Evolutionary conservation across 768 basidiomycete genomes (phyloP).

Genomic region (Russula compacta): DNA sequence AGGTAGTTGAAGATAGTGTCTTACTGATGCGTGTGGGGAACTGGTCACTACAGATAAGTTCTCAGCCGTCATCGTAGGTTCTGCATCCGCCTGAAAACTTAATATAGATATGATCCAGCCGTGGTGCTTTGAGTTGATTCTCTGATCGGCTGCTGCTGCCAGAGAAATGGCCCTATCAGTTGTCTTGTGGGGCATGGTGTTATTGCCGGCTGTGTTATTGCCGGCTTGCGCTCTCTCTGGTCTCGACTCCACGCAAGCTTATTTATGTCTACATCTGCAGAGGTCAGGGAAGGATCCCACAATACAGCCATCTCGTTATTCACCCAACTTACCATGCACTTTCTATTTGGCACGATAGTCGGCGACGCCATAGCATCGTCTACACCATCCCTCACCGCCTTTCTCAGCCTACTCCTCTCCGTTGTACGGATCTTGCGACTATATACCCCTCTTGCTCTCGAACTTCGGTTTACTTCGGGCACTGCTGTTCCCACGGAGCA

Average conservation of each 20-base stretch:
- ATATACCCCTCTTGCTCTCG: constrained; percentile 1
- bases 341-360: constrained; percentile 1
- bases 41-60: not conserved
- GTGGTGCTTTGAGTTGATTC: too few species aligned
- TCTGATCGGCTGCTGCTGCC: not conserved
- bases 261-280: not conserved
- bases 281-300: not conserved
- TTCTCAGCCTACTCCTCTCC: constrained; percentile 3
- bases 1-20: not conserved
- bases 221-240: not conserved
- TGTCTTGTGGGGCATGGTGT: not conserved
- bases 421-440: not conserved
- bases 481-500: not conserved
- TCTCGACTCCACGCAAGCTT: not conserved
- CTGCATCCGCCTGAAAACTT: not conserved
- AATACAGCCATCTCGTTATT: not conserved
- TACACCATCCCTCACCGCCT: not conserved
- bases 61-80: not conserved
- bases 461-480: not conserved
- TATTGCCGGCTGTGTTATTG: not conserved
- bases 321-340: constrained; percentile 5
- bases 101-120: constrained; percentile 1
- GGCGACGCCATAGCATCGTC: constrained; percentile 1
- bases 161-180: not conserved
- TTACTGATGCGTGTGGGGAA: not conserved